These are phyloP conservation scores for Mortierella alpina DNA, from an alignment of 192 early-diverging fungal genomes.

Conservation along the genomic window DNA sequence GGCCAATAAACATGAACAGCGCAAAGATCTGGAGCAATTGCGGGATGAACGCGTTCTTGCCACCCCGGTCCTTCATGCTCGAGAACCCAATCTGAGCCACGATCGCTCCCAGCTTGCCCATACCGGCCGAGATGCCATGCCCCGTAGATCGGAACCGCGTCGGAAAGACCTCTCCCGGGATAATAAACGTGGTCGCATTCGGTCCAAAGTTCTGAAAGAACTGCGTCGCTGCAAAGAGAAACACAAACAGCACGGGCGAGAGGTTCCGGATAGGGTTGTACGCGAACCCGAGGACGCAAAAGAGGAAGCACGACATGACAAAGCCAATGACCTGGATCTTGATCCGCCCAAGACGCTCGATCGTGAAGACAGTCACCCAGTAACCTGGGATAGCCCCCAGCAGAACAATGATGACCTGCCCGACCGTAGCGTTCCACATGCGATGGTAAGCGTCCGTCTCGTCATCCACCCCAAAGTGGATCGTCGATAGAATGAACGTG, in stretches of 20 bases:
- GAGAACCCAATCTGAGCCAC: conserved; percentile 68
- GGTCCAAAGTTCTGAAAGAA: conserved; percentile 95
- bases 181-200: conserved; percentile 84
- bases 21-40: conserved; percentile 69
- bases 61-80: conserved; percentile 63
- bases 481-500: conserved; percentile 31
- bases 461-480: conserved; percentile 8
- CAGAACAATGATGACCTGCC: conserved; percentile 37
- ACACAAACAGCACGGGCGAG: conserved; percentile 68
- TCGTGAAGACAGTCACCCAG: conserved; percentile 89
- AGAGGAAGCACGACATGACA: conserved; percentile 40
- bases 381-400: conserved; percentile 67
- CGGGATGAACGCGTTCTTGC: conserved; percentile 61
- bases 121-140: conserved; percentile 72
- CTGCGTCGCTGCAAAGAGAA: conserved; percentile 72
- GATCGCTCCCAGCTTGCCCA: conserved; percentile 74
- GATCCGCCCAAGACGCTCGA: conserved; percentile 75
- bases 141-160: conserved; percentile 71
- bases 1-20: conserved; percentile 52
- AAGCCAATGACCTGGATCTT: conserved; percentile 40
- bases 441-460: conserved; percentile 13
- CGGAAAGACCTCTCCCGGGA: conserved; percentile 74
- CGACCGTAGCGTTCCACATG: conserved; percentile 41
- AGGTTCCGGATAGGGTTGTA: conserved; percentile 68
- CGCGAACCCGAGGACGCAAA: conserved; percentile 73